Conservation (phyloP, 306 rosid genomes). For the Trifolium dubium region DNA sequence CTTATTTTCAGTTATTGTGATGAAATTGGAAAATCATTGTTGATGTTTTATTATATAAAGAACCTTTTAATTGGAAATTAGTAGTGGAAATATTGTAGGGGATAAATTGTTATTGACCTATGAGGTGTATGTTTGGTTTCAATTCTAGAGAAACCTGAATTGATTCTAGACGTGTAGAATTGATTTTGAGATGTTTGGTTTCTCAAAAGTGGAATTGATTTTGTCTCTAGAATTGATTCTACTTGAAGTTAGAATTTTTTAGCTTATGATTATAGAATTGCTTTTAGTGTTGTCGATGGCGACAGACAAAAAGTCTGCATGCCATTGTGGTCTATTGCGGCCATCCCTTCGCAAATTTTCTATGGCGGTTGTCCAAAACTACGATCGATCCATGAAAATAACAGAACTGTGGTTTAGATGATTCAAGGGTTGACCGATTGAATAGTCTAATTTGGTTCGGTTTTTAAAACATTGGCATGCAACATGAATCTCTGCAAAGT, state of each 20-base stretch:
- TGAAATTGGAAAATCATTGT: no score
- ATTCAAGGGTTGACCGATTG: background rate
- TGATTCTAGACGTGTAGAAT: no score
- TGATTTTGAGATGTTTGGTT: no score
- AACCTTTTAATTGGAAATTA: constrained; percentile 1
- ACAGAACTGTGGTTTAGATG: background rate
- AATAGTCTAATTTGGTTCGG: background rate
- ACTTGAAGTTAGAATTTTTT: no score
- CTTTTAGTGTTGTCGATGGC: background rate
- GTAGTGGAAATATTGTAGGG: background rate
- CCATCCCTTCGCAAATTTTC: no score
- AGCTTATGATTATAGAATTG: background rate
- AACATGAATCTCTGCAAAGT: constrained; percentile 26
- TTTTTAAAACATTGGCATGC: background rate
- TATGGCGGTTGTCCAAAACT: background rate
- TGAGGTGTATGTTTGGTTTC: no score
- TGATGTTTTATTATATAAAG: constrained; percentile 12
- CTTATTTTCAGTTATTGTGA: constrained; percentile 15
- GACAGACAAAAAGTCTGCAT: no score
- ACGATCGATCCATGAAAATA: background rate
- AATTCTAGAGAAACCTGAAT: no score
- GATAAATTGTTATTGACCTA: constrained; percentile 17
- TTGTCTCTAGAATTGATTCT: no score
- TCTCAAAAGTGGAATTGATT: no score
- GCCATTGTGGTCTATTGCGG: no score